Percentiles rank a stretch among this genome's conserved stretches.
These are phyloP conservation scores for Yamadazyma blattariae DNA, from an alignment of 1,139 yeast genomes.

Conservation along the genomic window DNA sequence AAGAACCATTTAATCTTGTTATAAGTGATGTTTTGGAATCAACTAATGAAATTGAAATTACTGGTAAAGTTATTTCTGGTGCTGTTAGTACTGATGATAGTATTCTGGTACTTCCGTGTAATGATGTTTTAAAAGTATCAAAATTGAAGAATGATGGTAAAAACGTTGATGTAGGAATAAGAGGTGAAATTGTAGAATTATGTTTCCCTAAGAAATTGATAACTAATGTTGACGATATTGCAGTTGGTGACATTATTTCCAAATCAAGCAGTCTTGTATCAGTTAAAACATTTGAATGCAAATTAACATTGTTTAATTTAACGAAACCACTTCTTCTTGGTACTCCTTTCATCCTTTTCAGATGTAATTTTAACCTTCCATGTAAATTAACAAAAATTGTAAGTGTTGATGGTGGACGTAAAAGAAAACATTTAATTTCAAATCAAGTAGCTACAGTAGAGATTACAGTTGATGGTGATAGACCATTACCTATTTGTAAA, in stretches of 20 bases:
- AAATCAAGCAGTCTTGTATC: constrained; percentile 40
- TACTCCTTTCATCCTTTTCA: constrained; percentile 74
- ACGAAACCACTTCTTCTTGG: constrained; percentile 78
- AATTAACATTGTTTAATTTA: constrained; percentile 66
- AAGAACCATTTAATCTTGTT: constrained; percentile 46
- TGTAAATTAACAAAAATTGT: constrained; percentile 64
- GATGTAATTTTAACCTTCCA: constrained; percentile 77
- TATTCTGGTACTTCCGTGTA: constrained; percentile 55
- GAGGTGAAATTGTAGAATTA: constrained; percentile 69
- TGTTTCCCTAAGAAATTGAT: constrained; percentile 47
- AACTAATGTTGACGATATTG: constrained; percentile 49
- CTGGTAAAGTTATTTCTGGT: constrained; percentile 79
- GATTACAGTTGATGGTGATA: constrained; percentile 54
- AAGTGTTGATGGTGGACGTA: constrained; percentile 32
- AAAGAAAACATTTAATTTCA: constrained; percentile 63
- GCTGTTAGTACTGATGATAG: constrained; percentile 75
- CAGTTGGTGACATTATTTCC: constrained; percentile 72
- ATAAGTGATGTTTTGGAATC: constrained; percentile 47
- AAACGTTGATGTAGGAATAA: constrained; percentile 47
- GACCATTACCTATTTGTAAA: constrained; percentile 60
- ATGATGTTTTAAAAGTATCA: constrained; percentile 33
- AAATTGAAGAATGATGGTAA: constrained; percentile 25
- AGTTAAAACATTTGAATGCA: constrained; percentile 50
- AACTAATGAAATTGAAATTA: constrained; percentile 40
- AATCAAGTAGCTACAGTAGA: constrained; percentile 72